These are phyloP conservation scores for Arthrobotrys sinensis DNA, from an alignment of 2,329 filamentous ascomycete genomes.

Conservation along the genomic window DNA sequence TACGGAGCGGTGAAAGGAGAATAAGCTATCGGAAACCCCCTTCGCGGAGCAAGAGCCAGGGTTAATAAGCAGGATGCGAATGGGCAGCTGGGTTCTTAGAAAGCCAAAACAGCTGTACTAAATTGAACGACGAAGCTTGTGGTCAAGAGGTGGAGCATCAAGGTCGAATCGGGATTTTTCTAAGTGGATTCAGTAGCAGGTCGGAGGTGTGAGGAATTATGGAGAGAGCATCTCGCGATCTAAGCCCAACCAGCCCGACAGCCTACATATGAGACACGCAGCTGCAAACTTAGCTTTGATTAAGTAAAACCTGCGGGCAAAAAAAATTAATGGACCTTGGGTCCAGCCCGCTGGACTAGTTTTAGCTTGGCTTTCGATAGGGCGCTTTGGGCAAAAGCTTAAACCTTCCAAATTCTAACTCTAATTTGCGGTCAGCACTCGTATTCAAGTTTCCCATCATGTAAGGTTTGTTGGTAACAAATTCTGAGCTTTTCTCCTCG, in stretches of 20 bases:
- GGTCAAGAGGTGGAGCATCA: constrained; percentile 7
- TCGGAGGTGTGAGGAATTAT: constrained; percentile 23
- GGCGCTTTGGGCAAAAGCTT: constrained; percentile 50
- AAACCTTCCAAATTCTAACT: constrained; percentile 38
- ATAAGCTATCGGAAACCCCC: constrained; percentile 28
- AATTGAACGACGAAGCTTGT: constrained; percentile 21
- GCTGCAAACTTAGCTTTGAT: constrained; percentile 23
- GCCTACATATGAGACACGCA: constrained; percentile 31
- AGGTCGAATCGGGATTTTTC: constrained; percentile 32
- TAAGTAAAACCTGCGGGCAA: constrained; percentile 18
- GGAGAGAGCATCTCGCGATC: constrained; percentile 28
- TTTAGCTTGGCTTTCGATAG: constrained; percentile 27
- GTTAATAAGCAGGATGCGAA: constrained; percentile 23
- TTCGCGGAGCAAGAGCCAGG: constrained; percentile 14
- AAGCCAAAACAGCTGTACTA: constrained; percentile 12
- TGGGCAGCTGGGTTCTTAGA: constrained; percentile 4
- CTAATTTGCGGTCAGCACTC: constrained; percentile 23
- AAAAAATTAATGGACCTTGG: constrained; percentile 29
- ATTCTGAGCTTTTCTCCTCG: constrained; percentile 8
- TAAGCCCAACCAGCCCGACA: constrained; percentile 19
- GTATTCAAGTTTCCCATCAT: constrained; percentile 42
- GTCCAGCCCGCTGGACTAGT: constrained; percentile 44
- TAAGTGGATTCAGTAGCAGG: constrained; percentile 5
- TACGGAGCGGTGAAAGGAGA: constrained; percentile 16
- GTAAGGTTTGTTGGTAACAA: constrained; percentile 27